Evolutionary conservation across 495 filamentous ascomycete species (phyloP), one percentile per base, ranked within the genome.

Genomic region (Penicillium chermesinum): DNA sequence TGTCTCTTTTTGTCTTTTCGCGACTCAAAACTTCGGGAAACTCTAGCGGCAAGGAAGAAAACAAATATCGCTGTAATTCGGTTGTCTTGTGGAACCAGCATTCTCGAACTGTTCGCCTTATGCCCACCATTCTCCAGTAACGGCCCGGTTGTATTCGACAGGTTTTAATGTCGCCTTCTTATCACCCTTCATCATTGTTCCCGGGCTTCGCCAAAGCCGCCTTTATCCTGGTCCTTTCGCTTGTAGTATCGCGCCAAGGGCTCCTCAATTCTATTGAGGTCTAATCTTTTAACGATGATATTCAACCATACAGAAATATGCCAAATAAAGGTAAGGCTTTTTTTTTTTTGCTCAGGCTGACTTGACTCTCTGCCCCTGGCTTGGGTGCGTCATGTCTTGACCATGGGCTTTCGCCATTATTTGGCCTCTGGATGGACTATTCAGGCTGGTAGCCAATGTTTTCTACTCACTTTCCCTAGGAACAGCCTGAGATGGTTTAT

Each of bases 31-130:
- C 58, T 57, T 59, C 66, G 70, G 70, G 64, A 69, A 66, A 61
- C 50, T 57, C 54, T 71, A 64, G 70, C 69, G 70, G 67, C 69
- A 71, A 66, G 59, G 66, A 62, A 61, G 50, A 59, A 58, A 65
- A 68, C 59, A 70, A 60, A 64, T 70, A 66, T 66, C 70, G 70
- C 71, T 73, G 70, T 74, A 75, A 75, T 73, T 72, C 67, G 71
- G 68, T 66, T 71, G 55, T 71, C 66, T 71, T 63, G 65, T 69
- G 68, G 61, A 58, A 19, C 65, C 72, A 75, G 66, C 72, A 72
- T 64, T 71, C 50, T 63, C 60, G 52, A 53, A 60, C 64, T 67
- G 45, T 65, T 64, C 66, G 66, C 65, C 69, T 72, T 66, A 64
- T 66, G 54, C 60, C 56, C 59, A 61, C 45, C 59, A 60, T 60